Conservation (phyloP, 805 yeast species). For the Barnettozyma sp. region DNA sequence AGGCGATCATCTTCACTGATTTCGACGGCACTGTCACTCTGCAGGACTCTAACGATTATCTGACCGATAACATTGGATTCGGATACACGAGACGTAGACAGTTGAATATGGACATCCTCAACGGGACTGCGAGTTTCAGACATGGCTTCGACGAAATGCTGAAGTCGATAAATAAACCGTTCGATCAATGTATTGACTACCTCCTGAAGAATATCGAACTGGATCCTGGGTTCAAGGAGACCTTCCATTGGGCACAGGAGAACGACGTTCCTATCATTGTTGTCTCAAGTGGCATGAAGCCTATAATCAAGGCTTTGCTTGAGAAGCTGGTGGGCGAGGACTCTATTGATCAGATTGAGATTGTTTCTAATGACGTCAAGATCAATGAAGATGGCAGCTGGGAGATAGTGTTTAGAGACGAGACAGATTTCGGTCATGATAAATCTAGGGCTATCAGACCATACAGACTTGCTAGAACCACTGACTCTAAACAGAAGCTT, state of each 20-base stretch:
- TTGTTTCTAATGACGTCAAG: conserved; percentile 73
- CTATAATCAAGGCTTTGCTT: conserved; percentile 76
- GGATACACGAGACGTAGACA: conserved; percentile 62
- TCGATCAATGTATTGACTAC: conserved; percentile 71
- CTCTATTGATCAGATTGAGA: conserved; percentile 63
- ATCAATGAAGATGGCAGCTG: conserved; percentile 53
- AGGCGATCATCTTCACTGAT: conserved; percentile 89
- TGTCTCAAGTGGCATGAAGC: conserved; percentile 90
- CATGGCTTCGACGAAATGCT: conserved; percentile 84
- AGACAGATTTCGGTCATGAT: conserved; percentile 89
- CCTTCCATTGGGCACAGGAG: conserved; percentile 70
- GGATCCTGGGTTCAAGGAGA: conserved; percentile 85
- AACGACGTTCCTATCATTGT: conserved; percentile 77
- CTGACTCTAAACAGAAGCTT: conserved; percentile 48
- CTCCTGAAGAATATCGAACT: conserved; percentile 60
- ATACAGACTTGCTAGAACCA: conserved; percentile 26
- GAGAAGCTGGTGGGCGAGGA: conserved; percentile 70
- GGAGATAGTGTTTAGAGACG: conserved; percentile 83
- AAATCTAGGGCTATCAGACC: conserved; percentile 72
- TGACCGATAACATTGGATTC: conserved; percentile 86
- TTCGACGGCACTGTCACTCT: conserved; percentile 97
- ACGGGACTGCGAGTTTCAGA: conserved; percentile 62
- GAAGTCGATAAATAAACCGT: conserved; percentile 66
- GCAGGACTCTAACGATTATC: conserved; percentile 88
- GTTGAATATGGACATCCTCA: conserved; percentile 66